Evolutionary conservation across 805 yeast species (phyloP).

Genomic region (Wickerhamomyces sydowiorum): DNA sequence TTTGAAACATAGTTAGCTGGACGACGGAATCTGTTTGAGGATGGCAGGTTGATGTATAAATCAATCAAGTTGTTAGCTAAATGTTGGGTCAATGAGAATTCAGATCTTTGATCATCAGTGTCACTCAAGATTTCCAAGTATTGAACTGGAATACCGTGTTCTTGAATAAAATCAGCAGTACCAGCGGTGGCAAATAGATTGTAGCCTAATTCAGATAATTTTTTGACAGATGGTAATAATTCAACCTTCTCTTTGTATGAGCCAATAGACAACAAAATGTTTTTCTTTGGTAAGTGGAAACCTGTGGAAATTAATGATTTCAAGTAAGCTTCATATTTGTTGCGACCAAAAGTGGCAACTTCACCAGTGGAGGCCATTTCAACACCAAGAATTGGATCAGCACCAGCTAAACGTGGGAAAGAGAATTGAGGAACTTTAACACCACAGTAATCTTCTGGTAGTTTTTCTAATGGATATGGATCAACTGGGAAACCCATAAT

Average conservation of each 20-base stretch:
- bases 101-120: conserved; percentile 75
- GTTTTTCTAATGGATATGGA: conserved; percentile 84
- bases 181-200: conserved; percentile 97
- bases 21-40: conserved; percentile 95
- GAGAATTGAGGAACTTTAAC: conserved; percentile 97
- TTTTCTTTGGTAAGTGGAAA: conserved; percentile 90
- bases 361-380: conserved; percentile 99
- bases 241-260: conserved; percentile 95
- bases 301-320: conserved; percentile 95
- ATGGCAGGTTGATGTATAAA: conserved; percentile 92
- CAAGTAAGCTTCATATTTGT: conserved; percentile 95
- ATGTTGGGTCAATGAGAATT: conserved; percentile 93
- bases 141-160: conserved; percentile 90
- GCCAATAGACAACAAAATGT: conserved; percentile 90
- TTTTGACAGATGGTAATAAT: conserved; percentile 79
- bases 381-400: conserved; percentile 96
- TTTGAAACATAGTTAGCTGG: conserved; percentile 97
- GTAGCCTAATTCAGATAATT: conserved; percentile 78
- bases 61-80: conserved; percentile 95
- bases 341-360: conserved; percentile 94
- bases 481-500: conserved; percentile 81
- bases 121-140: conserved; percentile 83
- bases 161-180: conserved; percentile 96
- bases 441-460: conserved; percentile 94
- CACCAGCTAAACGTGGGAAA: conserved; percentile 94